Evolutionary conservation across 257 asterid species (phyloP).

Genomic region (Perilla frutescens): DNA sequence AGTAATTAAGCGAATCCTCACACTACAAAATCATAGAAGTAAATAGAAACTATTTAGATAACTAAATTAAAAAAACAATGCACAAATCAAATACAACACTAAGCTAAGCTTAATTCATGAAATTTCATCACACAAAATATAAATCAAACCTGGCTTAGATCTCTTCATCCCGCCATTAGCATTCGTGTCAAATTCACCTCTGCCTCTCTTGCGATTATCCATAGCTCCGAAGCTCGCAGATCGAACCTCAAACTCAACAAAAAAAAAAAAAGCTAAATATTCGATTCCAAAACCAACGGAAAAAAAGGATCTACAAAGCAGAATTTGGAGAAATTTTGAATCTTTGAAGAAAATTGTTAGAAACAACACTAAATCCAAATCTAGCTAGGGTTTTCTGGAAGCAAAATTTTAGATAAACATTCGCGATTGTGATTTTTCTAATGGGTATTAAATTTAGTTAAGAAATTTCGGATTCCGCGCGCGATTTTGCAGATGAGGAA

Average conservation of each 20-base stretch:
- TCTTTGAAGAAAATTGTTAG: neutral
- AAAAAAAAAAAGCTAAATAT: neutral
- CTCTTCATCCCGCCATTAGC: constrained; percentile 37
- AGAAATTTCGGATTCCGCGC: constrained; percentile 38
- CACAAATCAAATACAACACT: neutral
- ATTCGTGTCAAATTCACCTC: constrained; percentile 34
- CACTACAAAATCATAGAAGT: neutral
- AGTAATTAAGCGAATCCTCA: neutral
- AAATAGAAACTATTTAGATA: neutral
- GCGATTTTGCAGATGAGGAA: constrained; percentile 21
- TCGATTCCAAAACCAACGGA: constrained; percentile 14
- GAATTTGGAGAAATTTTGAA: neutral
- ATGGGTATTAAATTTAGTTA: constrained; percentile 29
- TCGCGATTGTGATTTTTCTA: constrained; percentile 10
- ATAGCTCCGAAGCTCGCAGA: constrained; percentile 34
- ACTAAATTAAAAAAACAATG: neutral
- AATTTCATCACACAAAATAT: neutral
- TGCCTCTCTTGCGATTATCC: constrained; percentile 45
- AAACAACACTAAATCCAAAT: neutral
- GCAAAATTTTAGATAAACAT: neutral
- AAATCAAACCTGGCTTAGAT: constrained; percentile 39
- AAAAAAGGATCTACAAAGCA: neutral
- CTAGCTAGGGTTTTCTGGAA: constrained; percentile 34
- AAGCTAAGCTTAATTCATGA: neutral
- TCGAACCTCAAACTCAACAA: constrained; percentile 21